phyloP scores from a whole-genome alignment of 768 basidiomycete genomes.

The Mrakia blollopis region DNA sequence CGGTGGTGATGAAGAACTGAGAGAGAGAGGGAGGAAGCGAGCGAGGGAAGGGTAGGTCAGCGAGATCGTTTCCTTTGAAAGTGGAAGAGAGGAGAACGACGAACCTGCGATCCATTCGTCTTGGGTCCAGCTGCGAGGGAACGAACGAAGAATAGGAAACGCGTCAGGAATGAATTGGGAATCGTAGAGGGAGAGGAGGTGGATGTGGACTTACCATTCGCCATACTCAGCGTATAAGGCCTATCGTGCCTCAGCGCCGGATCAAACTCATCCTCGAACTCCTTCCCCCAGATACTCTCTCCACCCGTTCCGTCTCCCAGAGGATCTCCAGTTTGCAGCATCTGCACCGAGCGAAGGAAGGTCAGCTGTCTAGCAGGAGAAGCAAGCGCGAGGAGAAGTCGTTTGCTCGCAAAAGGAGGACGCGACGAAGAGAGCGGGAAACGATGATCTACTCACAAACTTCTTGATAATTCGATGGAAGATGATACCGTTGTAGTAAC shows the following conservation, averaged over 20 bases:
- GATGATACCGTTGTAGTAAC: slow-evolving; percentile 86
- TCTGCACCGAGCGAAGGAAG: slow-evolving; percentile 42
- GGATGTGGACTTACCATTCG: slow-evolving; percentile 36
- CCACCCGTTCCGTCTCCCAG: slow-evolving; percentile 93
- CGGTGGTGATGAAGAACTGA: slow-evolving; percentile 97
- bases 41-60: background rate
- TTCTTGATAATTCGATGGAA: slow-evolving; percentile 98
- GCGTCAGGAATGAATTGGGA: slow-evolving; percentile 10
- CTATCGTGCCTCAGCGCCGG: slow-evolving; percentile 88
- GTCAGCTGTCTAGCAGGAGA: background rate
- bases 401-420: too few species aligned
- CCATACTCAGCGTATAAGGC: slow-evolving; percentile 92
- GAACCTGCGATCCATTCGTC: slow-evolving; percentile 77
- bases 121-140: slow-evolving; percentile 57
- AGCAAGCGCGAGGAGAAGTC: background rate
- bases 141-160: slow-evolving; percentile 18
- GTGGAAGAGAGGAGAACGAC: background rate
- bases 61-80: background rate
- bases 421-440: too few species aligned
- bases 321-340: slow-evolving; percentile 95
- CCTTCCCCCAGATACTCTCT: slow-evolving; percentile 78
- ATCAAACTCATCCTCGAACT: slow-evolving; percentile 90
- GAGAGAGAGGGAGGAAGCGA: too few species aligned
- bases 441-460: slow-evolving; percentile 54
- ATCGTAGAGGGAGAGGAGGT: slow-evolving; percentile 16